Evolutionary conservation across 1,139 yeast genomes (phyloP).

Genomic region (Taphrina sp.): DNA sequence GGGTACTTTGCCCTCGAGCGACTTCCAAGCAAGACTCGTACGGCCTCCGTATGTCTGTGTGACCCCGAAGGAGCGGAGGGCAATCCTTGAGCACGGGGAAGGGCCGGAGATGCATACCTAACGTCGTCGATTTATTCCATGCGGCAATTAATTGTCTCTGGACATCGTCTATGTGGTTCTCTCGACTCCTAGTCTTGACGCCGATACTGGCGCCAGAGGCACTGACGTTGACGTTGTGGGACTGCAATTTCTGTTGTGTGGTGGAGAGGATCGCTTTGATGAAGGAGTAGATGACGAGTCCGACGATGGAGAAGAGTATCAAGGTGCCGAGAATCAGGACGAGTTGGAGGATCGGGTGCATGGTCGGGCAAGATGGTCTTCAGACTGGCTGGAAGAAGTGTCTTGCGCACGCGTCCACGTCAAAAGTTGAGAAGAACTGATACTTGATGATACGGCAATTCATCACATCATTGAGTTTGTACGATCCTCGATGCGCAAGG

Average conservation of each 20-base stretch:
- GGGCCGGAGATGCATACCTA: not conserved
- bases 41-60: too few relatives aligned
- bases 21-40: too few relatives aligned
- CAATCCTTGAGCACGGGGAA: too few relatives aligned
- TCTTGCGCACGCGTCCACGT: too few relatives aligned
- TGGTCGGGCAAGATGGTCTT: too few relatives aligned
- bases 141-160: constrained; percentile 20
- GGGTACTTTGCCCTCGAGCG: too few relatives aligned
- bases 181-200: constrained; percentile 15
- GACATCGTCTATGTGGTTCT: constrained; percentile 11
- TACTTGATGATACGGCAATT: too few relatives aligned
- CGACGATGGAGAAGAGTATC: not conserved
- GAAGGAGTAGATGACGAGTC: not conserved
- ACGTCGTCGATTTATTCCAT: constrained; percentile 11
- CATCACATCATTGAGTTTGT: too few relatives aligned
- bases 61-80: too few relatives aligned
- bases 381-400: too few relatives aligned
- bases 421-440: too few relatives aligned
- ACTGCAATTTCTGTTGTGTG: not conserved
- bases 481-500: too few relatives aligned
- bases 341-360: not conserved
- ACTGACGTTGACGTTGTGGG: constrained; percentile 8
- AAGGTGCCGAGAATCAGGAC: not conserved
- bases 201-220: constrained; percentile 24
- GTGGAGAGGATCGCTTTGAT: not conserved